Conservation (phyloP, 2,329 filamentous ascomycete genomes). For the Trichothecium sympodiale region DNA sequence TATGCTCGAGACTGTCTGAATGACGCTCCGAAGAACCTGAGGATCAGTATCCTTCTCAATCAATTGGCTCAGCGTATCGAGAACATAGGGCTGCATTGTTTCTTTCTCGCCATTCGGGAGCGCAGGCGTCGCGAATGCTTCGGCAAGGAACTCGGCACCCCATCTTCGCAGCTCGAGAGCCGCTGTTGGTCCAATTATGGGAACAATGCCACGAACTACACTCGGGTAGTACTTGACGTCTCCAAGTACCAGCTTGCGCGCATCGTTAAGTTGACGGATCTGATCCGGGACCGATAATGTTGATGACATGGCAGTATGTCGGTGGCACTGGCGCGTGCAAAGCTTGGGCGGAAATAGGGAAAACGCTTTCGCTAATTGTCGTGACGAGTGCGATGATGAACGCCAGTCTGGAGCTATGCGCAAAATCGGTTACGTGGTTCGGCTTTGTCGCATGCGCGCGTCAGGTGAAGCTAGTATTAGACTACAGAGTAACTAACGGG, state of each 20-base stretch:
- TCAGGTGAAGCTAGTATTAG: too few species aligned
- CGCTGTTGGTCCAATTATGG: conserved; percentile 68
- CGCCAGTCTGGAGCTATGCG: too few species aligned
- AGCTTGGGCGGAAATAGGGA: too few species aligned
- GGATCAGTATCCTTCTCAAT: conserved; percentile 66
- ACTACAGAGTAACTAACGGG: too few species aligned
- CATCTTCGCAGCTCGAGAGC: conserved; percentile 80
- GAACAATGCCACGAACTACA: conserved; percentile 86
- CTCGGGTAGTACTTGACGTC: conserved; percentile 84
- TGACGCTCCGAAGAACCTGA: conserved; percentile 71
- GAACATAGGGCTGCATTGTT: conserved; percentile 62
- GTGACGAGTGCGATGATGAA: too few species aligned
- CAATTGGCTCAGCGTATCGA: conserved; percentile 64
- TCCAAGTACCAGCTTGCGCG: conserved; percentile 77
- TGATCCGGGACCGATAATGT: conserved; percentile 58
- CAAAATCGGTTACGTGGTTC: too few species aligned
- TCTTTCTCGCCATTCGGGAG: conserved; percentile 70
- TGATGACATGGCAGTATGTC: conserved; percentile 38
- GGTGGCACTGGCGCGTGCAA: too few species aligned
- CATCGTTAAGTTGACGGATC: conserved; percentile 78
- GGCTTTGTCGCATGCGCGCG: too few species aligned
- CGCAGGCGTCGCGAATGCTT: conserved; percentile 89
- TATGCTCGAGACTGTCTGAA: conserved; percentile 83
- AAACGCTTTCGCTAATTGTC: too few species aligned
- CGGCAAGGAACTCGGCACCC: conserved; percentile 91